A percentile compares a stretch with the other conserved stretches of the same genome.
These are phyloP conservation scores for Colletotrichum tamarilloi DNA, from an alignment of 2,329 filamentous ascomycete genomes.

Conservation along the genomic window DNA sequence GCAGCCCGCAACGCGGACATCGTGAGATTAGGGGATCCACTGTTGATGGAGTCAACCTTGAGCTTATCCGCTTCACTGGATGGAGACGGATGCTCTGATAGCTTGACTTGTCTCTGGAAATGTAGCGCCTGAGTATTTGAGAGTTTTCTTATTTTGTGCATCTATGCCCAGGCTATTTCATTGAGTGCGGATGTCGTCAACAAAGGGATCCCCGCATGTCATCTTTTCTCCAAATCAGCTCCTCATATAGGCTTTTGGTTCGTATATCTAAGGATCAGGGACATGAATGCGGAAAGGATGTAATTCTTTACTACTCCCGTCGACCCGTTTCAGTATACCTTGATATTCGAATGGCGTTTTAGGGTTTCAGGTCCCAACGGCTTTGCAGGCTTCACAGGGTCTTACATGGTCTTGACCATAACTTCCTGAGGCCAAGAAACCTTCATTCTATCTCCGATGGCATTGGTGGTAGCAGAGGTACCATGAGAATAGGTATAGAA, in stretches of 20 bases:
- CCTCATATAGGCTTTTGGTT: too few species aligned
- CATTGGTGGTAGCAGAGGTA: neutral
- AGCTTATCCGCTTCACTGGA: neutral
- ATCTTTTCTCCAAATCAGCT: too few species aligned
- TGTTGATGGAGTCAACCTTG: neutral
- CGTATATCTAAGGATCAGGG: too few species aligned
- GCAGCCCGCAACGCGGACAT: neutral
- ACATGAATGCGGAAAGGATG: too few species aligned
- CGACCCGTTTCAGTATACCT: too few species aligned
- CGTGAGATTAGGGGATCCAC: neutral
- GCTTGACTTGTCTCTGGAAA: neutral
- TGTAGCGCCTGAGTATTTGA: neutral
- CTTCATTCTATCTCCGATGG: neutral
- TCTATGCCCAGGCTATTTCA: too few species aligned
- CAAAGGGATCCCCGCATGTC: too few species aligned
- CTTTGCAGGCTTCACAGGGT: neutral
- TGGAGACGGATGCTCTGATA: neutral
- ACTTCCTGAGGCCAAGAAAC: neutral
- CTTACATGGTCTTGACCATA: neutral
- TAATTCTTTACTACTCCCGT: too few species aligned
- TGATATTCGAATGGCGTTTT: too few species aligned
- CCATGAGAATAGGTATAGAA: neutral
- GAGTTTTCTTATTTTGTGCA: neutral
- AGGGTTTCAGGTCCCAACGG: neutral
- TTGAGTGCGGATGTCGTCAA: too few species aligned